These are phyloP conservation scores for Dillenia turbinata DNA, from an alignment of 164 flowering plant genomes.

Conservation along the genomic window DNA sequence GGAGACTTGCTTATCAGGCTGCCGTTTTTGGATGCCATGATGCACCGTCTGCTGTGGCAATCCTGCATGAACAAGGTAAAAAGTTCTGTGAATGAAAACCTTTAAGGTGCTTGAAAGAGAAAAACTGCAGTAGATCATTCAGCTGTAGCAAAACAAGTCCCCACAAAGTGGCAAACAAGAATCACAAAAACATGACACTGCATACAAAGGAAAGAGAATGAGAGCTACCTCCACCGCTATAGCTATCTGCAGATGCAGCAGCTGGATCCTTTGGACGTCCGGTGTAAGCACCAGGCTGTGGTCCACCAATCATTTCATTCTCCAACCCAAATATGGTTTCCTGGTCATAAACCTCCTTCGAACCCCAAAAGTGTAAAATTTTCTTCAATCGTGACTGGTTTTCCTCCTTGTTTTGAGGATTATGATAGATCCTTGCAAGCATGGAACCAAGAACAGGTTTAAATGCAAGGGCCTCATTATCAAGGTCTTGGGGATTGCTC, in stretches of 20 bases:
- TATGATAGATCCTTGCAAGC: constrained; percentile 90
- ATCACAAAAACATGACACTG: too few relatives aligned
- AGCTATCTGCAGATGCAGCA: constrained; percentile 32
- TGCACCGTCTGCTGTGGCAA: constrained; percentile 27
- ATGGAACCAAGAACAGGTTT: constrained; percentile 86
- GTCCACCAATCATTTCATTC: constrained; percentile 83
- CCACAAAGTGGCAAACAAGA: too few relatives aligned
- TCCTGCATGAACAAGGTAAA: constrained; percentile 30
- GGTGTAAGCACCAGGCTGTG: constrained; percentile 37
- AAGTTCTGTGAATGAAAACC: neutral
- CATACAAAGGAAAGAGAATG: neutral
- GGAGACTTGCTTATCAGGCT: constrained; percentile 47
- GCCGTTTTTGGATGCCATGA: constrained; percentile 52
- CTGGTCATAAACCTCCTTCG: constrained; percentile 93
- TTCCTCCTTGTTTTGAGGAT: constrained; percentile 86
- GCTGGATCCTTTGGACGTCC: constrained; percentile 45
- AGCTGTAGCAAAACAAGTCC: too few relatives aligned
- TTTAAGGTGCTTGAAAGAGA: neutral
- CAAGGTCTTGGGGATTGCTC: constrained; percentile 61
- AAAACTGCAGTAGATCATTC: too few relatives aligned
- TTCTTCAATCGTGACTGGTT: constrained; percentile 86
- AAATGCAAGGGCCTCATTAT: constrained; percentile 96
- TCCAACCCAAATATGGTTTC: constrained; percentile 69
- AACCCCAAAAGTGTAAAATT: constrained; percentile 91
- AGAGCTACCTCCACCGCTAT: constrained; percentile 37